Evolutionary conservation across 1,284 basidiomycete genomes (phyloP).

Genomic region (Fomes fomentarius): DNA sequence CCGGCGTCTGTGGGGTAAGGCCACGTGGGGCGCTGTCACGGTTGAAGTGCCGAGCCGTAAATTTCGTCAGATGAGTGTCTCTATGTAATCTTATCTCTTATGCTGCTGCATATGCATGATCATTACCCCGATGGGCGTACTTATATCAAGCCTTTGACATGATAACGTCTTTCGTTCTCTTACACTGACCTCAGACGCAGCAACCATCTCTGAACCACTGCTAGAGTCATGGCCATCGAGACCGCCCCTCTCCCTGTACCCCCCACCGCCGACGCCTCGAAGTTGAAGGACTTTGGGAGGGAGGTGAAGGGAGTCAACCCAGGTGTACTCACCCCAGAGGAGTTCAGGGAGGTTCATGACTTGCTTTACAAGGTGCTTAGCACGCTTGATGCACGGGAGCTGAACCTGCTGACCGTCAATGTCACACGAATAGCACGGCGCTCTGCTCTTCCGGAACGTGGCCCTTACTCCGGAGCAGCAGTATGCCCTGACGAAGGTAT

Average conservation of each 20-base stretch:
- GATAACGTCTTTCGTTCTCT: background rate
- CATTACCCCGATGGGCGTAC: too few relatives aligned
- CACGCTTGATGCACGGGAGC: background rate
- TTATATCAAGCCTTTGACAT: background rate
- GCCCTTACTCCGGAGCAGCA: slow-evolving; percentile 81
- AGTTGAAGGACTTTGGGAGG: slow-evolving; percentile 54
- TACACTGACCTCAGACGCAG: slow-evolving; percentile 1
- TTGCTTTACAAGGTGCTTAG: slow-evolving; percentile 53
- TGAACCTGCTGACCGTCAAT: slow-evolving; percentile 1
- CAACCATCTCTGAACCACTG: slow-evolving; percentile 6
- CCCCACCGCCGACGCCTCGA: slow-evolving; percentile 48
- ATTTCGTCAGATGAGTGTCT: too few relatives aligned
- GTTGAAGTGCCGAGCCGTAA: too few relatives aligned
- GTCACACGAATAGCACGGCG: slow-evolving; percentile 55
- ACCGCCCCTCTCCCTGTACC: slow-evolving; percentile 47
- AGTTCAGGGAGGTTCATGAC: slow-evolving; percentile 54
- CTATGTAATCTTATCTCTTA: too few relatives aligned
- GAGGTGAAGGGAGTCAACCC: slow-evolving; percentile 56
- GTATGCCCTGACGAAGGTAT: slow-evolving; percentile 80
- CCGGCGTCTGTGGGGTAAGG: slow-evolving; percentile 22
- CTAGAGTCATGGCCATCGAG: slow-evolving; percentile 44
- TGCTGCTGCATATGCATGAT: too few relatives aligned
- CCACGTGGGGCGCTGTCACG: too few relatives aligned
- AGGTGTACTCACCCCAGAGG: slow-evolving; percentile 42
- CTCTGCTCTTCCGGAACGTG: slow-evolving; percentile 74